Base-by-base conservation (phyloP, 108 stramenopile genomes). In the Pseudonitzschia delicatissima region DNA sequence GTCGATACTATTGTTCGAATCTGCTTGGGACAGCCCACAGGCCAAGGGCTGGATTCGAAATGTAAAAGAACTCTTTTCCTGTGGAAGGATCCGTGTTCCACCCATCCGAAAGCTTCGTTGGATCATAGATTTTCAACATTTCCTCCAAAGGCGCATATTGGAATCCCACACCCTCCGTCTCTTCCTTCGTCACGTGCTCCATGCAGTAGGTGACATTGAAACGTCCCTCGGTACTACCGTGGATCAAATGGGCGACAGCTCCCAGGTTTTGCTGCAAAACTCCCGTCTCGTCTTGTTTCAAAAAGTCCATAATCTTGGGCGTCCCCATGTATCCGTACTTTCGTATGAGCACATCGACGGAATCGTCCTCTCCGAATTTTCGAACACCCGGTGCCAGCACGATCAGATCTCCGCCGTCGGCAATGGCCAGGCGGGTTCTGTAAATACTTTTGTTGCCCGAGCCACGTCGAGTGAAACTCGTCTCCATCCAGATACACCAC, bases 371-470 rank as follows among this genome's bases (percentile, higher is more conserved):
- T 12, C 97, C 97, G 72, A 98, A 98, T 25, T 76, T 78, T 9
- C 66, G 53, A 0, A 98, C 90, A 21, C 92, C 94, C 0, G 97
- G 97, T 18, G 94, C 97, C 44, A 98, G 63, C 15, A 98, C 82
- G 52, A 98, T 86, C 3, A 98, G 73, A 62, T 95, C 88, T 1
- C 96, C 97, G 23, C 79, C 94, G 65, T 96, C 92, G 27, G 84
- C 96, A 40, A 98, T 95, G 48, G 95, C 92, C 97, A 98, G 95
- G 27, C 97, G 72, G 49, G 97, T 96, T 23, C 97, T 69, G 62
- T 98, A 98, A 49, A 98, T 94, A 17, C 92, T 75, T 71, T 98
- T 98, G 82, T 96, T 96, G 7, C 96, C 97, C n/a, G 51, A 98
- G 49, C 97, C 97, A 98, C 11, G 96, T 98, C 9, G 96, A 93